phyloP scores from a whole-genome alignment of 2,329 filamentous ascomycete species.

The Ceratocystis harringtonii region DNA sequence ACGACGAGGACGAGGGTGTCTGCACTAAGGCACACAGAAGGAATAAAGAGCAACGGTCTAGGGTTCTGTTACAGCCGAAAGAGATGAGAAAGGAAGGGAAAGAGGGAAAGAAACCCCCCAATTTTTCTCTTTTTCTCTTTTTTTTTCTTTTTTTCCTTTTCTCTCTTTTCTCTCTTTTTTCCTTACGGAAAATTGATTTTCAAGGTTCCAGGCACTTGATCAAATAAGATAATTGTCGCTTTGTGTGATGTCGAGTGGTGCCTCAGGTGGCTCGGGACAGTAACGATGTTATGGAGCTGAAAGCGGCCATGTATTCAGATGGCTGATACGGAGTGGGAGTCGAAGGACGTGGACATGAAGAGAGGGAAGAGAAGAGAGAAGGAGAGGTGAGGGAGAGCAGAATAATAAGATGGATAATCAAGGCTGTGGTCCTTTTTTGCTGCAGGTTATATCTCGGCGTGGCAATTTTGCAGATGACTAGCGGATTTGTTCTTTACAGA shows the following conservation, averaged over 20 bases:
- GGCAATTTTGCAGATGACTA: not conserved
- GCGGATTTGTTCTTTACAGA: not conserved
- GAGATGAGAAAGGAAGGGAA: not conserved
- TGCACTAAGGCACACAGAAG: slow-evolving; percentile 4
- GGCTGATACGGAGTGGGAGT: not conserved
- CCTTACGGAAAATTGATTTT: not conserved
- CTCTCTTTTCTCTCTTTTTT: too few species aligned
- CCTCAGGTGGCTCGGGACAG: not conserved
- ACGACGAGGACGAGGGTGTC: slow-evolving; percentile 25
- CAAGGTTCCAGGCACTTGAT: not conserved
- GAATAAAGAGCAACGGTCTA: not conserved
- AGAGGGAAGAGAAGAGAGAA: not conserved
- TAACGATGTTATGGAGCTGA: not conserved
- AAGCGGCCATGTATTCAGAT: not conserved
- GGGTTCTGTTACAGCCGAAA: slow-evolving; percentile 21
- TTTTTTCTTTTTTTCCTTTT: too few species aligned
- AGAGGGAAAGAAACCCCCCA: not conserved
- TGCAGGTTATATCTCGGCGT: slow-evolving; percentile 7
- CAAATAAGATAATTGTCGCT: not conserved
- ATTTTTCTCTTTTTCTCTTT: not conserved
- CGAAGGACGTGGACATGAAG: not conserved
- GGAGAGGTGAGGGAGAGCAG: not conserved
- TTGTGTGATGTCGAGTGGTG: not conserved
- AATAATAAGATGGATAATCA: not conserved
- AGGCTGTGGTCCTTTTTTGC: not conserved